Percentiles rank a stretch among this genome's conserved stretches.
Conservation (phyloP, 2,329 filamentous ascomycete genomes). For the Arachnopeziza araneosa region DNA sequence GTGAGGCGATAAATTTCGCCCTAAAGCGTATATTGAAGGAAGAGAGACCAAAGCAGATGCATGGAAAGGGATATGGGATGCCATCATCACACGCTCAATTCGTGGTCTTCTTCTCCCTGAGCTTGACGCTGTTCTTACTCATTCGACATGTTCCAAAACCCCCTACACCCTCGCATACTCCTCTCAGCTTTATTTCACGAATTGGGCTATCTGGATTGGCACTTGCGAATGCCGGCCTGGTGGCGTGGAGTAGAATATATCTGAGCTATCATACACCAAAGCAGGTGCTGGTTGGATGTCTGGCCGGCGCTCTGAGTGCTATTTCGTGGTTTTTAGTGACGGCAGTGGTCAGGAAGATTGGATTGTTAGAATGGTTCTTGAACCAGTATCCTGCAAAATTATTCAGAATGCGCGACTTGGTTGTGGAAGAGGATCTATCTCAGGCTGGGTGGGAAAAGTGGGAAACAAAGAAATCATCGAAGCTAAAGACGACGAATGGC, state of each 20-base stretch:
- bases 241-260: conserved; percentile 82
- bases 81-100: conserved; percentile 94
- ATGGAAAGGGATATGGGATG: conserved; percentile 96
- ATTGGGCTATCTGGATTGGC: conserved; percentile 47
- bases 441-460: conserved; percentile 94
- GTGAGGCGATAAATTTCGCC: conserved; percentile 84
- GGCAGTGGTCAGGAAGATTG: conserved; percentile 56
- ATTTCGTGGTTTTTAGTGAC: conserved; percentile 75
- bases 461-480: conserved; percentile 45
- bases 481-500: conserved; percentile 28
- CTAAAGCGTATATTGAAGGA: conserved; percentile 91
- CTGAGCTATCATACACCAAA: conserved; percentile 85
- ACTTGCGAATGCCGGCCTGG: conserved; percentile 55
- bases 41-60: conserved; percentile 75
- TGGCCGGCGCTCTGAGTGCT: conserved; percentile 65
- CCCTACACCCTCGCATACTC: conserved; percentile 37
- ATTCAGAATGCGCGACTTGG: conserved; percentile 74
- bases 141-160: conserved; percentile 64
- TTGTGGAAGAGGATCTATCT: conserved; percentile 80
- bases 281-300: conserved; percentile 78
- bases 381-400: conserved; percentile 58
- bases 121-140: conserved; percentile 77
- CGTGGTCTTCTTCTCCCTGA: conserved; percentile 83
- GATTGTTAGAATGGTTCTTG: conserved; percentile 67
- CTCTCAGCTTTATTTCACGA: conserved; percentile 58